phyloP scores from a whole-genome alignment of 2,329 filamentous ascomycete genomes.

The Orbilia blumenaviensis region DNA sequence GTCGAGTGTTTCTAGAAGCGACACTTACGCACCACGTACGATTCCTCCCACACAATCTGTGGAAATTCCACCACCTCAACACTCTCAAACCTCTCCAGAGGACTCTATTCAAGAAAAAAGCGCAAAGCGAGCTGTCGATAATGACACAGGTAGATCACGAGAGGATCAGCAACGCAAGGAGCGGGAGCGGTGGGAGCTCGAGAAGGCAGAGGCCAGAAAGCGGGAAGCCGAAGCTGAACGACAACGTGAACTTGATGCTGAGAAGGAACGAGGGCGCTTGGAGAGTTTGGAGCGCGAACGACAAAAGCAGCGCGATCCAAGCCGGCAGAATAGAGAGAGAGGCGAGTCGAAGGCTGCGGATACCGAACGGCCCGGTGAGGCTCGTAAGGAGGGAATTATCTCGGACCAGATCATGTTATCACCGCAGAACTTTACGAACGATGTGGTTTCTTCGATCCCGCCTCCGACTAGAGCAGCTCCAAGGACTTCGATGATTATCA shows the following conservation, averaged over 20 bases:
- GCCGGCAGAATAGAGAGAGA: slow-evolving; percentile 62
- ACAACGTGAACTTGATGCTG: slow-evolving; percentile 57
- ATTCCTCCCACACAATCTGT: slow-evolving; percentile 49
- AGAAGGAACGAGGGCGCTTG: slow-evolving; percentile 66
- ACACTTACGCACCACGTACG: slow-evolving; percentile 43
- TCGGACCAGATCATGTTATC: slow-evolving; percentile 45
- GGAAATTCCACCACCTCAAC: slow-evolving; percentile 45
- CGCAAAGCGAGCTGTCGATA: slow-evolving; percentile 49
- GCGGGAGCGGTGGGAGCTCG: slow-evolving; percentile 66
- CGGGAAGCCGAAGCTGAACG: slow-evolving; percentile 66
- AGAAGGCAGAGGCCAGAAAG: slow-evolving; percentile 72
- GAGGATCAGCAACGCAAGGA: slow-evolving; percentile 46
- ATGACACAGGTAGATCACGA: slow-evolving; percentile 45
- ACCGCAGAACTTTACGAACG: slow-evolving; percentile 24
- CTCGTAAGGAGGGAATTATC: slow-evolving; percentile 32
- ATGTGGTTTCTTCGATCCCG: slow-evolving; percentile 17
- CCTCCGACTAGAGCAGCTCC: slow-evolving; percentile 35
- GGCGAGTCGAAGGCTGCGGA: slow-evolving; percentile 56
- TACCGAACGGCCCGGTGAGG: slow-evolving; percentile 24
- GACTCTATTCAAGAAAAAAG: slow-evolving; percentile 47
- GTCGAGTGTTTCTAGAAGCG: slow-evolving; percentile 28
- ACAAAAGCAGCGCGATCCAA: slow-evolving; percentile 60
- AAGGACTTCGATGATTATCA: neutral
- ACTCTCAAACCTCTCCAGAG: slow-evolving; percentile 24
- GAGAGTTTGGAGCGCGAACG: slow-evolving; percentile 54